phyloP scores from a whole-genome alignment of 768 basidiomycete genomes.

The Cantharellus cinnabarinus region DNA sequence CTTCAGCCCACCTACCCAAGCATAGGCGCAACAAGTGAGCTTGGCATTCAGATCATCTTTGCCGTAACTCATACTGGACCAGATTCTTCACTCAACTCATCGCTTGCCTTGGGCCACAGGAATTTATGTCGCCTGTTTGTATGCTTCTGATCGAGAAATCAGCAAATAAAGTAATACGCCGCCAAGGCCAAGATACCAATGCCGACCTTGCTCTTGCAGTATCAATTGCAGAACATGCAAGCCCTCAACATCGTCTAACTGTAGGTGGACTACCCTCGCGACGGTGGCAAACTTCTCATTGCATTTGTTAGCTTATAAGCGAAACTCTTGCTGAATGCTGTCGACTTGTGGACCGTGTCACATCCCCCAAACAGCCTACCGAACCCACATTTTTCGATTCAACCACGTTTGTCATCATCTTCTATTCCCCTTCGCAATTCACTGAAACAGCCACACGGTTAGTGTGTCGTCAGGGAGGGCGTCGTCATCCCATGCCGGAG shows the following conservation, averaged over 20 bases:
- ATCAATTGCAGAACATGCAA: too few species aligned
- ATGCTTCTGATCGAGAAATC: slow-evolving; percentile 73
- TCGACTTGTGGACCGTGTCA: slow-evolving; percentile 25
- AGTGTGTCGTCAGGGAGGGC: not conserved
- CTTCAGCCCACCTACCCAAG: slow-evolving; percentile 74
- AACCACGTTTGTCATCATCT: slow-evolving; percentile 1
- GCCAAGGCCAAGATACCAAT: slow-evolving; percentile 36
- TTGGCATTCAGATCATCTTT: not conserved
- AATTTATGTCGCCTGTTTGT: slow-evolving; percentile 64
- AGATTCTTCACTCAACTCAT: slow-evolving; percentile 84
- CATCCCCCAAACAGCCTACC: slow-evolving; percentile 8
- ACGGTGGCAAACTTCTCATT: not conserved
- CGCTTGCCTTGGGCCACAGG: slow-evolving; percentile 54
- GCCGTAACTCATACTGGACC: not conserved
- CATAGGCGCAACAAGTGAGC: slow-evolving; percentile 75
- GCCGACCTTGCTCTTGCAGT: slow-evolving; percentile 39
- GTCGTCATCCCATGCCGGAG: slow-evolving; percentile 14
- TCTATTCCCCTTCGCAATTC: not conserved
- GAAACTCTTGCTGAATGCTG: slow-evolving; percentile 48
- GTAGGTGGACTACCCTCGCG: not conserved
- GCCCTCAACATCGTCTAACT: too few species aligned
- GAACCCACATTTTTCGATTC: slow-evolving; percentile 5
- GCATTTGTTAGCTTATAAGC: slow-evolving; percentile 30
- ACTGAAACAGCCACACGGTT: not conserved
- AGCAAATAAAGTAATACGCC: slow-evolving; percentile 46